phyloP scores from a whole-genome alignment of 129 eudicot species.

The Erigeron canadensis region DNA sequence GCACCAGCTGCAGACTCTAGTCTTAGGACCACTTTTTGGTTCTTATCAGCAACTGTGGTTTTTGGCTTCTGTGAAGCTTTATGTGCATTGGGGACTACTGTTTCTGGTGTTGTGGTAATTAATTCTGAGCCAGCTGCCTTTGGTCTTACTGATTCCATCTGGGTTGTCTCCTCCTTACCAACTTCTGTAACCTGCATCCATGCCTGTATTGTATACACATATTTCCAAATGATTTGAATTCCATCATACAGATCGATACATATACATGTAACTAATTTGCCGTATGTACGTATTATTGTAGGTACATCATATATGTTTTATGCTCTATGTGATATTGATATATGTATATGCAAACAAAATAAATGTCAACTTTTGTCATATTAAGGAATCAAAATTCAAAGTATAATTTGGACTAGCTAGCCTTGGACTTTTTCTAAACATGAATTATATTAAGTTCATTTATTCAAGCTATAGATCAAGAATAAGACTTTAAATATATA shows the following conservation, averaged over 20 bases:
- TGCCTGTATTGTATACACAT: constrained; percentile 9
- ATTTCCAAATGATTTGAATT: constrained; percentile 9
- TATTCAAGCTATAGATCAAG: too few relatives aligned
- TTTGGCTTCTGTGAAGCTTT: constrained; percentile 19
- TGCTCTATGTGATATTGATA: not conserved
- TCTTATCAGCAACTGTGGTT: constrained; percentile 18
- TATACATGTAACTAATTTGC: not conserved
- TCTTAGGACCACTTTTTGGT: constrained; percentile 8
- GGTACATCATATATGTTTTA: not conserved
- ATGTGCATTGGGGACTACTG: constrained; percentile 21
- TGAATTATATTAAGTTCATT: constrained; percentile 1
- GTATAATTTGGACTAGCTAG: not conserved
- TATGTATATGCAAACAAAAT: not conserved
- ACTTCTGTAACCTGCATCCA: constrained; percentile 46
- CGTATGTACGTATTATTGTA: not conserved
- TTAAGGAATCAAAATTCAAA: not conserved
- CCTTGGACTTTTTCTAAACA: not conserved
- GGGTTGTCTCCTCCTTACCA: constrained; percentile 32
- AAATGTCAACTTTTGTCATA: not conserved
- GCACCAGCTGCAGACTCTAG: not conserved
- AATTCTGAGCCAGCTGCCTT: constrained; percentile 31
- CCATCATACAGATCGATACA: not conserved
- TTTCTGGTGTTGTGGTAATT: constrained; percentile 24
- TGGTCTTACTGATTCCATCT: constrained; percentile 24
- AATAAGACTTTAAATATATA: too few relatives aligned